A percentile compares a stretch with the other conserved stretches of the same genome.
Conservation (phyloP, 2,329 filamentous ascomycete species). For the Aureobasidium uvarum region DNA sequence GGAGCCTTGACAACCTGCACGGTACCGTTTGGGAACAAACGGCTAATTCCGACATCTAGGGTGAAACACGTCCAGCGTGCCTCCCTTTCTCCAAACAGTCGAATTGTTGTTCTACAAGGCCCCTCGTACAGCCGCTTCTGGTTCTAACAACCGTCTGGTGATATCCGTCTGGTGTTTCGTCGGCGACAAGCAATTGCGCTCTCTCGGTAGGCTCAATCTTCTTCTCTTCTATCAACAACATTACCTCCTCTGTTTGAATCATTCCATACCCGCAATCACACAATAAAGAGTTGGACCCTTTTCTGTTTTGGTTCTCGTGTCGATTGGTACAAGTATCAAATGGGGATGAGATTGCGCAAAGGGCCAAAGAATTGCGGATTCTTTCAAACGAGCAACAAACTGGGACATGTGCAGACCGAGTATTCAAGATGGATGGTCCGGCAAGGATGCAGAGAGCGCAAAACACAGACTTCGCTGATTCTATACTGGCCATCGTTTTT, state of each 20-base stretch:
- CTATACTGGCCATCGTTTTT: neutral
- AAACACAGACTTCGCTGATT: neutral
- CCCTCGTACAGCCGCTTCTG: slow-evolving; percentile 3
- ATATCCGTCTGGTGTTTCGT: slow-evolving; percentile 16
- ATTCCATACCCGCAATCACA: neutral
- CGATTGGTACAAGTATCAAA: neutral
- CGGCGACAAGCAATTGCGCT: neutral
- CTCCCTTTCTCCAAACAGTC: slow-evolving; percentile 23
- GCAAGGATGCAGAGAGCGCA: neutral
- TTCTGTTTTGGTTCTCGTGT: neutral
- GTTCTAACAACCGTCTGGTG: slow-evolving; percentile 1
- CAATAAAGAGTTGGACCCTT: neutral
- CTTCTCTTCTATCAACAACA: neutral
- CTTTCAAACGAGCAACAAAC: neutral
- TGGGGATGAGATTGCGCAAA: neutral
- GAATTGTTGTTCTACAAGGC: slow-evolving; percentile 24
- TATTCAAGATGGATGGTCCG: neutral
- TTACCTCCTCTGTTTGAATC: slow-evolving; percentile 7
- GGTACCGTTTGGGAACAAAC: slow-evolving; percentile 19
- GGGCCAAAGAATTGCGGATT: neutral
- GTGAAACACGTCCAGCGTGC: slow-evolving; percentile 11
- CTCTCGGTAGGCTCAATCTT: slow-evolving; percentile 4
- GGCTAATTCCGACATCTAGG: slow-evolving; percentile 11
- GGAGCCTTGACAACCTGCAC: neutral
- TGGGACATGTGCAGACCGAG: neutral